Evolutionary conservation across 805 yeast species (phyloP), one percentile per base, ranked within the genome.

Genomic region (Zygosaccharomyces kombuchaensis): DNA sequence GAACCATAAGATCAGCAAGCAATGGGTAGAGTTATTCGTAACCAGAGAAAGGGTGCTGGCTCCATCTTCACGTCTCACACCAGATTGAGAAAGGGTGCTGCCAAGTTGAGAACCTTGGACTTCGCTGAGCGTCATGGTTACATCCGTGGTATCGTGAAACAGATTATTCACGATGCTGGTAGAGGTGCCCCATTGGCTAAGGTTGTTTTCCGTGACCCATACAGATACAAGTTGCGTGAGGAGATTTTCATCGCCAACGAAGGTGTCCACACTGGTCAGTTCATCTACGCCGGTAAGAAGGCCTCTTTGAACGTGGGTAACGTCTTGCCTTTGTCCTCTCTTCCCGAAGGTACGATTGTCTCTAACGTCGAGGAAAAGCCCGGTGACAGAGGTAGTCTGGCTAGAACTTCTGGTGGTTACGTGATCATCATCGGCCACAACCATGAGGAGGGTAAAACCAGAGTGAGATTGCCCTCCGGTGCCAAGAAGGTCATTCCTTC

Each of bases 1-100:
- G 56, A 57, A 59, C 64, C 66, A 59, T 46, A 48, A 52, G 50
- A 59, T 58, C 65, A 60, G 58, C 56, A 57, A 58, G 56, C 62
- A 64, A 64, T 64, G 68, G 68, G 68, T 87, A 88, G 98, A 85
- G 99, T 93, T 80, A 93, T 93, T 82, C 95, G 99, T 82, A 93
- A 93, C 85, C 99, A 93, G 85, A 90, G 99, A 89, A 93, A 93
- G 82, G 98, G 98, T 86, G 96, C 96, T 77, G 98, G 99, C 74
- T 91, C 98, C 71, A 89, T 93, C 84, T 93, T 93, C 89, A 85
- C 95, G 74, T 84, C 99, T 71, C 96, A 91, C 93, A 91, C 98
- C 83, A 91, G 98, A 80, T 87, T 93, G 77, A 89, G 99, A 87
- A 87, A 93, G 81, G 99, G 99, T 76, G 98, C 99, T 74, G 99